phyloP scores from a whole-genome alignment of 257 asterid species.

The Solanum sejunctum region DNA sequence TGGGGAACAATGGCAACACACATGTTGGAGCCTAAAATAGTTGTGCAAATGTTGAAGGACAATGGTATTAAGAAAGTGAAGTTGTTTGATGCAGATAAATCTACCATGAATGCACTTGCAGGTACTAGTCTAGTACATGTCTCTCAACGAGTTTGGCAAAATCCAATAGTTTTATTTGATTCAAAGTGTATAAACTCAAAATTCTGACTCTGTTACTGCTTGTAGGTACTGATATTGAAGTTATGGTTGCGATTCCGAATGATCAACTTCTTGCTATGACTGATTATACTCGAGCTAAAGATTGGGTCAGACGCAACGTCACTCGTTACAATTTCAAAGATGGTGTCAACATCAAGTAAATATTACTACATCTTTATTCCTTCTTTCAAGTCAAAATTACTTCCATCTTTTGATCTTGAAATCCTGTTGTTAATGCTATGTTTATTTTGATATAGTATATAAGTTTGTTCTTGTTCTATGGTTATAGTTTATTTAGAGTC shows the following conservation, averaged over 20 bases:
- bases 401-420: neutral
- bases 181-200: neutral
- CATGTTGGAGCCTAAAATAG: neutral
- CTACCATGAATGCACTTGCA: neutral
- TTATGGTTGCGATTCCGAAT: constrained; percentile 6
- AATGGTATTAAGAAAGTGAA: constrained; percentile 4
- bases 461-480: neutral
- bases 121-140: neutral
- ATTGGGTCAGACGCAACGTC: constrained; percentile 4
- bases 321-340: constrained; percentile 1
- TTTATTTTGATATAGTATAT: neutral
- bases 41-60: constrained; percentile 1
- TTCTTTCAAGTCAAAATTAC: neutral
- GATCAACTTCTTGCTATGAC: constrained; percentile 5
- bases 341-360: constrained; percentile 5
- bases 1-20: constrained; percentile 8
- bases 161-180: neutral
- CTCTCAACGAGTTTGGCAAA: neutral
- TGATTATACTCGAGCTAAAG: neutral
- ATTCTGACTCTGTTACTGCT: accelerated
- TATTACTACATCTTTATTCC: neutral
- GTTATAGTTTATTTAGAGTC: neutral
- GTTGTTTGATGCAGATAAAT: constrained; percentile 1
- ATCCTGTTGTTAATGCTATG: neutral
- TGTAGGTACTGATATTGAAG: neutral